Evolutionary conservation across 768 basidiomycete species (phyloP), one percentile per base, ranked within the genome.

Genomic region (Russula sp.): DNA sequence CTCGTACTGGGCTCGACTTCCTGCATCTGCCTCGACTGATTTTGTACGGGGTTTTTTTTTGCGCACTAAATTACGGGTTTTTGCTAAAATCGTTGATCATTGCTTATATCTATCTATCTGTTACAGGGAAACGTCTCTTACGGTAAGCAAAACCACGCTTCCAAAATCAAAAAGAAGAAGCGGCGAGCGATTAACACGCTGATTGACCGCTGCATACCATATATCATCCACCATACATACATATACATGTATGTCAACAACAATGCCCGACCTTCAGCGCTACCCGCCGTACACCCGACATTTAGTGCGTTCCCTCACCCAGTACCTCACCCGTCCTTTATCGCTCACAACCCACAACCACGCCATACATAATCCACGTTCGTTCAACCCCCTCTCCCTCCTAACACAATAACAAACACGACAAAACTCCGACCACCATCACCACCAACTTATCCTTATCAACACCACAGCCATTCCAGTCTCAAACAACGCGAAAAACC

Each of bases 51-150:
- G 9, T 22, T 11, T 54, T 11, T 43, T 4, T 38, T 8, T 5
- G 14, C 11, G 25, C 51, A 14, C 29, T 7, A 41, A 9, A 35
- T 20, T 22, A 25, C 25, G 16, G 16, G 25, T 29, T 47, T 47
- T 25, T 25, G 16, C 3, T 16, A 13, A 16, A 1, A 52, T 52
- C 18, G 11, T 7, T 3, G 36, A 46, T 22, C 5, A 9, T 38
- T 11, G 16, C 47, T 49, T 14, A 46, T 45, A 7, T 51, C 35
- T 29, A 10, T 29, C 25, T 29, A 16, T 25, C 20, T 4, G 18
- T 39, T 29, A 34, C 39, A 67, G 66, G 66, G 66, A 56, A 67
- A 67, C 41, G 34, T 67, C 34, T 66, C 64, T n/a, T 58, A 67
- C 53, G 64, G 66, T 67, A 51, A 58, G 57, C 34, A 9, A n/a